Base-by-base conservation (phyloP, 768 basidiomycete genomes). In the Trichaptum fuscoviolaceum region DNA sequence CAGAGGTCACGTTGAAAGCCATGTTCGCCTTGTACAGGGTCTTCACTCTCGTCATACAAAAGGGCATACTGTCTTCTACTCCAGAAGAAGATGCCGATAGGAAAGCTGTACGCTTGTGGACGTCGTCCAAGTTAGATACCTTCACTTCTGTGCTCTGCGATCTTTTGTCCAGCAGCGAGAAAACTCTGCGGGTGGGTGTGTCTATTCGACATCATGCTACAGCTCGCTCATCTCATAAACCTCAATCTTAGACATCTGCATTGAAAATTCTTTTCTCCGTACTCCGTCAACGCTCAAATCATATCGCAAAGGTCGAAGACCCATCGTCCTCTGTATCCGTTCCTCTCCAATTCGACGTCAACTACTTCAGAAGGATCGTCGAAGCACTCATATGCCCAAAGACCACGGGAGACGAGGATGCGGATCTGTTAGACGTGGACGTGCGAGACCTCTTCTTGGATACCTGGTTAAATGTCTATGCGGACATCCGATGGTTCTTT, bases 401-500 rank as follows among this genome's bases (percentile, higher is more conserved):
- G 7, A 88, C 89, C 18, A 60, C 58, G 34, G 63, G 67, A 0
- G 66, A 71, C 57, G 58, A 70, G 20, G 71, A 75, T 57, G 73
- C 79, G 26, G 77, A 79, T 1, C 74, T 77, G 36, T 76, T 88
- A 20, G 84, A 88, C 65, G 64, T 80, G 5, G 89, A 91, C 66
- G 86, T 93, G 2, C 77, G 87, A 26, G 78, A 85, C 58, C 76
- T 82, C 12, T 93, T 94, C 71, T 78, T 87, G 64, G 83, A 84
- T 61, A 87, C 83, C 17, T 95, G 90, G 88, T 83, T 93, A 70
- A 87, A 86, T 69, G 85, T 90, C 15, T 73, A 91, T 73, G 91
- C 93, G 71, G 94, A 96, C 71, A 79, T 96, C 35, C 85, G 94
- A 67, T 96, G 91, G 91, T 92, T 91, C 79, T 95, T 94, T 79